A percentile compares a stretch with the other conserved stretches of the same genome.
Evolutionary conservation across 345 rosid species (phyloP).

Genomic region (Psidium friedrichsthalianum): DNA sequence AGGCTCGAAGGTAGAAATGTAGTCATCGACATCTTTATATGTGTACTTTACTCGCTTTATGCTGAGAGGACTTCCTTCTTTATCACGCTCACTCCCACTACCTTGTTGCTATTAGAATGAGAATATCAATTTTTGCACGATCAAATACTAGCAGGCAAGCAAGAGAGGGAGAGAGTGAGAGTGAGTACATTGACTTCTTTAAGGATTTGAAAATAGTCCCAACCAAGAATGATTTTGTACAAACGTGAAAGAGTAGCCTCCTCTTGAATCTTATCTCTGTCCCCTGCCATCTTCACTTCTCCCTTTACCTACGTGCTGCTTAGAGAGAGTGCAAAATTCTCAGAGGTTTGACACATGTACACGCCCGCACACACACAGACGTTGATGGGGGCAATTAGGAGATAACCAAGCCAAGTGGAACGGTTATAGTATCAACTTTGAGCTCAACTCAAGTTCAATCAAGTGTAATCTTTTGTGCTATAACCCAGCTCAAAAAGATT

Average conservation of each 20-base stretch:
- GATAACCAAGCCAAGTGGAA: not conserved
- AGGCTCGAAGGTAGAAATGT: constrained; percentile 74
- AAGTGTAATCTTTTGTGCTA: not conserved
- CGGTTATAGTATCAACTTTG: not conserved
- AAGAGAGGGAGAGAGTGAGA: not conserved
- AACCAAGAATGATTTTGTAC: constrained; percentile 55
- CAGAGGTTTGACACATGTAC: not conserved
- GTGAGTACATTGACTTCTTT: constrained; percentile 27
- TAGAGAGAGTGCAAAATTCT: not conserved
- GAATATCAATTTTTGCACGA: not conserved
- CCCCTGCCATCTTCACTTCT: constrained; percentile 33
- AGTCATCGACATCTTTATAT: constrained; percentile 63
- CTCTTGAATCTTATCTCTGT: constrained; percentile 43
- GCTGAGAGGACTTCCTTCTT: constrained; percentile 14
- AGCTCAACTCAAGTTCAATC: not conserved
- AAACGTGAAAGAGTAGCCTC: constrained; percentile 54
- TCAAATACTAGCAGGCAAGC: not conserved
- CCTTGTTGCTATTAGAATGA: constrained; percentile 9
- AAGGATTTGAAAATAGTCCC: constrained; percentile 70
- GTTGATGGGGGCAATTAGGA: not conserved
- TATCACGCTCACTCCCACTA: constrained; percentile 1
- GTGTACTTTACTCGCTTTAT: constrained; percentile 50
- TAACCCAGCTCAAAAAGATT: not conserved
- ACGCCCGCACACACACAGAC: not conserved
- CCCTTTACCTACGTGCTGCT: not conserved